A percentile compares a stretch with the other conserved stretches of the same genome.
These are phyloP conservation scores for Pseudogymnoascus sp. DNA, from an alignment of 2,329 filamentous ascomycete genomes.

Conservation along the genomic window DNA sequence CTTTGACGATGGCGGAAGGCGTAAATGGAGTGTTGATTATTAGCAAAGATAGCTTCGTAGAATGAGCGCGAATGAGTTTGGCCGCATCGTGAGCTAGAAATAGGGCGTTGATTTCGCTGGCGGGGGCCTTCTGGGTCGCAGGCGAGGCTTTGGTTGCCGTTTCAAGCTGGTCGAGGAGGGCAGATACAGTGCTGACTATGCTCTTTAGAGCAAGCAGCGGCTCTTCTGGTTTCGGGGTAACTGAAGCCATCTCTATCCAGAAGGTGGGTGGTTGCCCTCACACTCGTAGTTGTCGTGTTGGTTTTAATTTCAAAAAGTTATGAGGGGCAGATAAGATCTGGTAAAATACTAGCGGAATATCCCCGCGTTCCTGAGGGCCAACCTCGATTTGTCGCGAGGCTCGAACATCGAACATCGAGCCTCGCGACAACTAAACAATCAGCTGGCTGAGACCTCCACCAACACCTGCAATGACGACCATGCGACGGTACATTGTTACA, in stretches of 20 bases:
- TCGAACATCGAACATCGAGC: background rate
- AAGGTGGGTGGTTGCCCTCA: background rate
- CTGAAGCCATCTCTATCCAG: background rate
- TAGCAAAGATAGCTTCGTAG: constrained; percentile 80
- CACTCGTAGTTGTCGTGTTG: background rate
- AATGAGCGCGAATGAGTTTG: constrained; percentile 68
- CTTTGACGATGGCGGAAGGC: constrained; percentile 61
- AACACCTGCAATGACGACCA: constrained; percentile 4
- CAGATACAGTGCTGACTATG: constrained; percentile 20
- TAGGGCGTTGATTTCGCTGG: constrained; percentile 46
- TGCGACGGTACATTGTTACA: background rate
- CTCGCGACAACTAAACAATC: background rate
- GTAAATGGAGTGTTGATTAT: constrained; percentile 84
- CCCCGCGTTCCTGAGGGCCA: background rate
- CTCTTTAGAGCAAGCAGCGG: background rate
- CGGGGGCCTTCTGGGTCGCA: constrained; percentile 9
- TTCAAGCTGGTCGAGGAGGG: constrained; percentile 24
- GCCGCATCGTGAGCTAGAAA: constrained; percentile 64
- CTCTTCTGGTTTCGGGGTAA: background rate
- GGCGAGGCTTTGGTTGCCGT: constrained; percentile 13
- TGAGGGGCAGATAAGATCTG: constrained; percentile 9
- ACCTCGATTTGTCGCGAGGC: too few relatives aligned
- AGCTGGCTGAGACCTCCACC: background rate
- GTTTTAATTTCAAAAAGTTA: background rate
- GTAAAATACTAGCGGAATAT: constrained; percentile 7